Base-by-base conservation (phyloP, 305 asterid species). In the Striga hermonthica region DNA sequence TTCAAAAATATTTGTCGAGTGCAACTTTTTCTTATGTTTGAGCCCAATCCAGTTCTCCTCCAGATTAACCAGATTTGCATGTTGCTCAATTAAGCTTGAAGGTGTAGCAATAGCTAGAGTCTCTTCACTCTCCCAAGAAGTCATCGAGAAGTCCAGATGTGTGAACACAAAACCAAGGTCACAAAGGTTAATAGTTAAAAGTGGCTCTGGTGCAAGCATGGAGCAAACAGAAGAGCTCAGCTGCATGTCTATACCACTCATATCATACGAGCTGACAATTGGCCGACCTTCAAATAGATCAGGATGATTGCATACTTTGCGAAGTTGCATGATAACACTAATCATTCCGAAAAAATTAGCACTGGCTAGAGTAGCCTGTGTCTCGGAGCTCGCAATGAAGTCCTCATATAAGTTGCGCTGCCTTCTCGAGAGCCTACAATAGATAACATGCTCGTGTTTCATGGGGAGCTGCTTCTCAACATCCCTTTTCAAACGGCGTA, bases 281-380 rank as follows among this genome's bases (percentile, higher is more conserved):
- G 99, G 98, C 47, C 98, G 97, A 15, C 99, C 97, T 84, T 94
- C 99, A 78, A 94, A 94, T 76, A 94, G 78, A 84, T 94, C 99
- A 69, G 99, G 99, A 74, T 94, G 99, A 76, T 94, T 94, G 83
- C 99, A 94, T 76, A 94, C 99, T 78, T 94, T 94, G 58, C 99
- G 97, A 65, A 94, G 98, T 79, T 94, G 99, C 99, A 94, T 94
- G 70, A 94, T 94, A 49, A 94, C 93, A 76, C 99, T 86, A 70
- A 94, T 91, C 98, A 94, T 94, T 73, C 96, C 99, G 81, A 94
- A 94, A 73, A 81, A 94, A 78, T 87, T 94, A 47, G 97, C 50
- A 84, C 96, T 91, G 65, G 97, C 89, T 50, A 94, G 84, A 65
- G 99, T 94, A 57, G 98, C 96, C 80, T 94, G 99, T 4, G 99